Evolutionary conservation across 306 rosid species (phyloP), one percentile per base, ranked within the genome.

Genomic region (Rosa multiflora): DNA sequence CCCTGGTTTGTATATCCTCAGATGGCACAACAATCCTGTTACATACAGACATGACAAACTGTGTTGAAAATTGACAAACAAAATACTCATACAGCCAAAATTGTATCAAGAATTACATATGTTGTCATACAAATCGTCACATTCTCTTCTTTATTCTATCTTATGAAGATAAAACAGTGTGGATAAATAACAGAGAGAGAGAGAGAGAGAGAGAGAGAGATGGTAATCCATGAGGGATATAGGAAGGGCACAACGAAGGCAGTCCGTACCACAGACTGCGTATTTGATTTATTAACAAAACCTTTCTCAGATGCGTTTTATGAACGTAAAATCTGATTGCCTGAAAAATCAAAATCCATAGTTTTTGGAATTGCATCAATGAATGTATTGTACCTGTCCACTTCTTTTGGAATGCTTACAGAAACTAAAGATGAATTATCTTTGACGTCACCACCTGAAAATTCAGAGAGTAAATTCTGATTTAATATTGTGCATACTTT

Each of bases 381-480:
- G 67, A 66, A 63, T 44, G 63, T 23, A 74, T 44, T 43, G 2
- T 69, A 95, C 99, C 99, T 91, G 75, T 89, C 87, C 79, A 29
- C 63, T 75, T 91, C 99, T 82, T 86, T 84, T 77, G 98, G 74
- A 80, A 85, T 79, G 89, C 85, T 86, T 62, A 75, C 53, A 6
- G 99, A 85, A 56, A 83, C 89, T 83, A 87, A 77, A 79, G 88
- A 72, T 6, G 94, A 79, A 83, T 81, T 73, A 49, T 91, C 97
- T 88, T 88, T 95, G 76, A 78, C 78, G 52, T 91, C 99, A 15
- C 85, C 78, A 83, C 90, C 98, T 93, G 89, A 83, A 81, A 83
- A 67, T 48, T 79, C 66, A 72, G 61, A 82, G 68, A 83, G 55
- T 71, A 69, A 80, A 88, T 82, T 66, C 56, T 51, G 44, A 52